phyloP scores from a whole-genome alignment of 495 filamentous ascomycete species.

The Massariosphaeria phaeospora region DNA sequence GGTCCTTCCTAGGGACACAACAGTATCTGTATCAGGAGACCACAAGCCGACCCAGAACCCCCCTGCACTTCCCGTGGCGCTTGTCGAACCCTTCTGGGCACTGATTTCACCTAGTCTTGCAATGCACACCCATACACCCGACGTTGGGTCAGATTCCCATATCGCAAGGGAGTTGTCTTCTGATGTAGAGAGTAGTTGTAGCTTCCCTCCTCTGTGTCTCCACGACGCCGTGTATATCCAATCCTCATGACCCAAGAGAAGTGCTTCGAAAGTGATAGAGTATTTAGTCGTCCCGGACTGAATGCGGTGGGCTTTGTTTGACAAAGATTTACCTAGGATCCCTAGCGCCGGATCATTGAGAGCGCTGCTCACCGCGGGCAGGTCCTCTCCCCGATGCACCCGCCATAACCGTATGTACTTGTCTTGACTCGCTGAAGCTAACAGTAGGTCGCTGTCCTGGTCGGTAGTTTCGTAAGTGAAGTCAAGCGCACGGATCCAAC shows the following conservation, averaged over 20 bases:
- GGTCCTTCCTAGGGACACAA: conserved; percentile 80
- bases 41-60: conserved; percentile 96
- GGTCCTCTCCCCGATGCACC: conserved; percentile 61
- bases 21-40: conserved; percentile 69
- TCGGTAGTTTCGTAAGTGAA: conserved; percentile 62
- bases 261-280: conserved; percentile 86
- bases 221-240: conserved; percentile 91
- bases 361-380: conserved; percentile 45
- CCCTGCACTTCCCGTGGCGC: conserved; percentile 89
- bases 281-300: conserved; percentile 55
- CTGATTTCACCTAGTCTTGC: conserved; percentile 89
- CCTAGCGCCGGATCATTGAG: conserved; percentile 53
- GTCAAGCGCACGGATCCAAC: conserved; percentile 82
- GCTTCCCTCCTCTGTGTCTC: conserved; percentile 51
- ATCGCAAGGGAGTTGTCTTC: conserved; percentile 92
- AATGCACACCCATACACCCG: conserved; percentile 82
- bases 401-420: conserved; percentile 96
- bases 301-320: conserved; percentile 80
- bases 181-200: conserved; percentile 81
- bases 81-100: conserved; percentile 86
- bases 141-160: conserved; percentile 77
- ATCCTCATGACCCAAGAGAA: conserved; percentile 93
- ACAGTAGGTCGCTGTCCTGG: conserved; percentile 60
- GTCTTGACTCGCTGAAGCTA: conserved; percentile 94
- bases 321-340: conserved; percentile 57